Conservation (phyloP, 805 yeast species). For the Scheffersomyces spartinae region DNA sequence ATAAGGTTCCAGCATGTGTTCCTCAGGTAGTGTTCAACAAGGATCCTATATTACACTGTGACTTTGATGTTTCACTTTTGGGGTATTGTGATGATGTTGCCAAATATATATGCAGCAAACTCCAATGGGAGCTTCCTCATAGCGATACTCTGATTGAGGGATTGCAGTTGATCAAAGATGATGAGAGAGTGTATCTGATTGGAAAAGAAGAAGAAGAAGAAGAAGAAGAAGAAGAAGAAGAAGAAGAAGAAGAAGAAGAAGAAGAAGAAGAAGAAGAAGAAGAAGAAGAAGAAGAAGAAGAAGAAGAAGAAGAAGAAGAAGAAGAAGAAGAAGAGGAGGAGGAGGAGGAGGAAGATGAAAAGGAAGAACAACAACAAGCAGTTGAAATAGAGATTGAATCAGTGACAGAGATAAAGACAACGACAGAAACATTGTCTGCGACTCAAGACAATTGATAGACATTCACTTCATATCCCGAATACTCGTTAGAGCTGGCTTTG, state of each 20-base stretch:
- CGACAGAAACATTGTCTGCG: neutral
- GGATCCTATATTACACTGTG: slow-evolving; percentile 64
- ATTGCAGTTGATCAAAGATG: too few relatives aligned
- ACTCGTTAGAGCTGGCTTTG: too few relatives aligned
- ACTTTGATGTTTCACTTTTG: slow-evolving; percentile 65
- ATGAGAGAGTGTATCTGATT: too few relatives aligned
- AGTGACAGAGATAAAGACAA: neutral
- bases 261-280: too few relatives aligned
- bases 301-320: neutral
- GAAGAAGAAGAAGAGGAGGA: slow-evolving; percentile 1
- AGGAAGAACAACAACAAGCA: slow-evolving; percentile 1
- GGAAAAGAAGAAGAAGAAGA: too few relatives aligned
- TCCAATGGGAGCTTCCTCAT: too few relatives aligned
- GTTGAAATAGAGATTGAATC: slow-evolving; percentile 1
- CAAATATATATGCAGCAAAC: slow-evolving; percentile 43
- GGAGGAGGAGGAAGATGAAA: slow-evolving; percentile 1
- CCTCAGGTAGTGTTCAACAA: slow-evolving; percentile 77
- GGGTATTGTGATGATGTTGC: slow-evolving; percentile 83
- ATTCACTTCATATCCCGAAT: slow-evolving; percentile 1
- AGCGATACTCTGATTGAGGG: too few relatives aligned
- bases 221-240: too few relatives aligned
- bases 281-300: too few relatives aligned
- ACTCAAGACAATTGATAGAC: neutral
- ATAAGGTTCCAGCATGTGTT: slow-evolving; percentile 53
- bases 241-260: too few relatives aligned